Percentiles rank a stretch among this genome's conserved stretches.
These are phyloP conservation scores for Saraca asoca DNA, from an alignment of 331 rosid species.

Conservation along the genomic window DNA sequence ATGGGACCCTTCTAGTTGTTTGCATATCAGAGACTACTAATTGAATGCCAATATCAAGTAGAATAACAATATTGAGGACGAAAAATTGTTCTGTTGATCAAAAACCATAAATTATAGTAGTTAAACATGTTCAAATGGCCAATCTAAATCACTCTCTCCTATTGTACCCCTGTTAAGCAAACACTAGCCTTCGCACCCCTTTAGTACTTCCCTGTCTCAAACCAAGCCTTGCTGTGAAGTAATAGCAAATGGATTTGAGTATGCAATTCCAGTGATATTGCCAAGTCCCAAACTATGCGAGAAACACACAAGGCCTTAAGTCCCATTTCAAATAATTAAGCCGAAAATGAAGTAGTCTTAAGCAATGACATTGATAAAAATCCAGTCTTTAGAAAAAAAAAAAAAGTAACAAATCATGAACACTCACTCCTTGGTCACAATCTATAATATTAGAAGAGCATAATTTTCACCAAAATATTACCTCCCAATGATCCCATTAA, in stretches of 20 bases:
- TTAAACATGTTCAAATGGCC: not conserved
- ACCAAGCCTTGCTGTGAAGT: not conserved
- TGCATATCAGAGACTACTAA: not conserved
- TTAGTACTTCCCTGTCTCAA: not conserved
- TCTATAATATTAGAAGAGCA: not conserved
- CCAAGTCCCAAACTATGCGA: not conserved
- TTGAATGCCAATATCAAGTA: not conserved
- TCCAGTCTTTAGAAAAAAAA: not conserved
- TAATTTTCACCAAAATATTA: slow-evolving; percentile 15
- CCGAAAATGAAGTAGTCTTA: not conserved
- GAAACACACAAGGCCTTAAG: no score
- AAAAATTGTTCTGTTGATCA: not conserved
- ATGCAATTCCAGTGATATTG: no score
- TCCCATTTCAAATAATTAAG: not conserved
- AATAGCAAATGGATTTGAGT: not conserved
- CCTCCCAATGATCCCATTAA: slow-evolving; percentile 92
- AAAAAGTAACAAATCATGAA: not conserved
- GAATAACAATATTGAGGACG: not conserved
- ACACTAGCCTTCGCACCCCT: no score
- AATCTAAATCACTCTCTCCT: not conserved
- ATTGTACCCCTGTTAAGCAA: not conserved
- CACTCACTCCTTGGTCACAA: not conserved
- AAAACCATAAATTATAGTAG: not conserved
- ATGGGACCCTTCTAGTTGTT: not conserved
- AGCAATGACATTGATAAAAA: not conserved